Percentiles rank a stretch among this genome's conserved stretches.
phyloP scores from a whole-genome alignment of 345 rosid species.

The Noccaea caerulescens region DNA sequence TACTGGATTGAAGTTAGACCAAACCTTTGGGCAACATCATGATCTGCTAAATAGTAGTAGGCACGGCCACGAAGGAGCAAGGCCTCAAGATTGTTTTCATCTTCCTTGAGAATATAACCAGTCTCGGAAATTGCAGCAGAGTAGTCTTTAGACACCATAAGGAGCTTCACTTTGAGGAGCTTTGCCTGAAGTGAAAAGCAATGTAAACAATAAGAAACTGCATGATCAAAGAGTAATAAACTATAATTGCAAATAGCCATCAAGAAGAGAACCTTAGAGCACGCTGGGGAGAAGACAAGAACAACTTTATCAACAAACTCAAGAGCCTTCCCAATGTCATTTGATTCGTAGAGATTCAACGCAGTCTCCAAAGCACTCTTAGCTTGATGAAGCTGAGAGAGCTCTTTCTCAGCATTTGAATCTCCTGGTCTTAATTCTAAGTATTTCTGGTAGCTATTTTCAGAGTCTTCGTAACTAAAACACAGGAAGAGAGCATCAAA shows the following conservation, averaged over 20 bases:
- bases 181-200: constrained; percentile 62
- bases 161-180: constrained; percentile 74
- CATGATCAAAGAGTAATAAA: not conserved
- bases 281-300: constrained; percentile 91
- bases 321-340: constrained; percentile 68
- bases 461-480: constrained; percentile 90
- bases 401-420: constrained; percentile 81
- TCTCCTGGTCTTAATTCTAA: constrained; percentile 76
- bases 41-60: constrained; percentile 97
- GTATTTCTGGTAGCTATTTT: constrained; percentile 64
- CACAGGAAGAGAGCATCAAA: constrained; percentile 18
- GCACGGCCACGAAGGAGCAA: constrained; percentile 96
- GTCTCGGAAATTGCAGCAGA: constrained; percentile 80
- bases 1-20: constrained; percentile 19
- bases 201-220: constrained; percentile 1
- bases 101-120: constrained; percentile 86
- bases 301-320: constrained; percentile 91
- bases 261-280: constrained; percentile 65
- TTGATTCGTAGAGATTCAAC: constrained; percentile 62
- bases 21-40: constrained; percentile 93
- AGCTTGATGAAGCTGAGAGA: constrained; percentile 89
- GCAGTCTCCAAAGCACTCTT: constrained; percentile 82
- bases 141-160: constrained; percentile 75
- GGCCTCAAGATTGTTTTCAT: constrained; percentile 87
- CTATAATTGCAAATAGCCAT: not conserved